Evolutionary conservation across 176 grass and related monocot genomes (phyloP), one percentile per base, ranked within the genome.

Genomic region (Triticum urartu): DNA sequence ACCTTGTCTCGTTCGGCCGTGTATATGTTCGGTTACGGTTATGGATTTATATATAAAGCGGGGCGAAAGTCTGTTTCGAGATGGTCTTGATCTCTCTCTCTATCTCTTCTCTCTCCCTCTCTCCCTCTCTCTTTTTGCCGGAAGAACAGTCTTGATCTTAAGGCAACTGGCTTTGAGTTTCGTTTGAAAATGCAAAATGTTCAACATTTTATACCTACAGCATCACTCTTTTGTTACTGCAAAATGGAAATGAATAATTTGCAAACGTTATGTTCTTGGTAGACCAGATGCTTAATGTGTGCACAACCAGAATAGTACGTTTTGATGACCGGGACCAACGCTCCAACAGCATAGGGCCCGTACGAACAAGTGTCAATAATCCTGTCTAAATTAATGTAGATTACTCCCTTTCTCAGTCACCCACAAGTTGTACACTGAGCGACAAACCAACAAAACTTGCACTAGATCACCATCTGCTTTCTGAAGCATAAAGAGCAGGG

Each of bases 401-500:
- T 24, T 42, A 42, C 2, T 42, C 2, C 17, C 42, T 50, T 81
- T 80, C 63, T 83, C 74, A 86, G 34, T 77, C 59, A 87, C 75
- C 89, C 70, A 87, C 59, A 87, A 34, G 58, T 60, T 90, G 39
- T 58, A 72, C 85, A 87, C 24, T 33, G 62, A 35, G 80, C 30
- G 59, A 74, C 74, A 86, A 63, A 59, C 79, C 56, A 83, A 82
- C 30, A 72, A 71, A 77, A 54, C 52, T 74, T 83, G 65, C 85
- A 84, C 85, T 67, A 68, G 43, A 87, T 79, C 20, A 64, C 60
- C 85, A 84, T 75, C 74, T 84, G 60, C 21, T 84, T 62, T 75
- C 68, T 69, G 60, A 75, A 87, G 42, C 58, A 87, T 73, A 90
- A 84, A 90, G 34, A 72, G 68, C 32, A 83, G 73, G 42, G 66